Evolutionary conservation across 108 stramenopile species (phyloP), one percentile per base, ranked within the genome.

Genomic region (Nitzschia sp.): DNA sequence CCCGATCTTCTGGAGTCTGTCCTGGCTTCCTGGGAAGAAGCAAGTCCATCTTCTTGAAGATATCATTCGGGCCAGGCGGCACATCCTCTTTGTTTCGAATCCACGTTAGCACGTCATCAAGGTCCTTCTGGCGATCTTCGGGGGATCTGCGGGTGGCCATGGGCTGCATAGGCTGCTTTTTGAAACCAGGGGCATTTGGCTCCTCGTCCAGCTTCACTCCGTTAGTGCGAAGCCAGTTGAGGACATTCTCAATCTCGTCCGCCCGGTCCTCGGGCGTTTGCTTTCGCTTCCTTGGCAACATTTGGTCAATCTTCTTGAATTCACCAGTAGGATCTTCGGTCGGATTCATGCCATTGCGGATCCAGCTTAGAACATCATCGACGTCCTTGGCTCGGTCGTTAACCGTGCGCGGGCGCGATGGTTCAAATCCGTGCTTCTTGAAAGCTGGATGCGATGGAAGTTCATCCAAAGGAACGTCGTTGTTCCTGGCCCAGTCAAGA

Each of bases 201-300:
- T 15, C 46, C 24, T 54, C 47, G 17, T 69, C 61, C 5, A 60
- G 27, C 15, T 21, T 49, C 31, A 65, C 70, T 54, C 57, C 58
- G 45, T 70, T 65, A 9, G 30, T 32, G 21, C 72, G 54, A 23
- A 73, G 26, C 72, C 72, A 73, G 38, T 73, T 66, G 19, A 80
- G 47, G 19, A 68, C 79, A 68, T 42, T 70, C 48, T 74, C 73
- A 21, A 80, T 53, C 9, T 80, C 79, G 18, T 61, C 45, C 11
- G 77, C 77, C 45, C 71, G 55, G 11, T 67, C 59, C 46, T 67
- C 59, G 2, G 62, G 68, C 32, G 35, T 47, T 30, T 70, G 58
- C 23, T 48, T 47, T 38, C 24, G 57, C 38, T 63, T 72, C 19
- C 21, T 30, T 23, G 71, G 71, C 6, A 72, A 38, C 60, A 63